These are phyloP conservation scores for Byssoonygena ceratinophila DNA, from an alignment of 2,329 filamentous ascomycete species.

Conservation along the genomic window DNA sequence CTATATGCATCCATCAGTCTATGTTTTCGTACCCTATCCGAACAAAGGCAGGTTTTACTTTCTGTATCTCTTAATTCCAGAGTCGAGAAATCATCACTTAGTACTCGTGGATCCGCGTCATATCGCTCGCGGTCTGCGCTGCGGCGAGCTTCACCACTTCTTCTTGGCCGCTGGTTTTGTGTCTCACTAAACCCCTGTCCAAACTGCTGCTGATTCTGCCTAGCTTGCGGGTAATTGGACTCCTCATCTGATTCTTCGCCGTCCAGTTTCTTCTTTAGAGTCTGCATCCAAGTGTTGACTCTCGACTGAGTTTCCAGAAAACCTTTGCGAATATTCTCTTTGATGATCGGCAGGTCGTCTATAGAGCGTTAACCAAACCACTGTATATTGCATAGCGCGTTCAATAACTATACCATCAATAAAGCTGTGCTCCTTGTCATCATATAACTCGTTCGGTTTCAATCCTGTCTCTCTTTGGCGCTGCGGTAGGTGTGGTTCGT, in stretches of 20 bases:
- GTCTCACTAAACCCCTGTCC: constrained; percentile 15
- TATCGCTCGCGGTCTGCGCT: constrained; percentile 87
- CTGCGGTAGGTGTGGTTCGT: constrained; percentile 28
- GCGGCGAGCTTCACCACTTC: constrained; percentile 55
- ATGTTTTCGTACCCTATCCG: neutral
- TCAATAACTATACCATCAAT: constrained; percentile 71
- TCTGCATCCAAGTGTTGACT: constrained; percentile 86
- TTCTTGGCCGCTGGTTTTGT: constrained; percentile 42
- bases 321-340: constrained; percentile 84
- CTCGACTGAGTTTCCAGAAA: constrained; percentile 89
- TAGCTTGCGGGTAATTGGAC: constrained; percentile 31
- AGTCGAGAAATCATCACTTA: constrained; percentile 75
- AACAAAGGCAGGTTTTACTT: constrained; percentile 29
- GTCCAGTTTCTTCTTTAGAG: constrained; percentile 84
- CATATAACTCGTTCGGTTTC: constrained; percentile 48
- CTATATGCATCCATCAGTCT: constrained; percentile 25
- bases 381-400: no score
- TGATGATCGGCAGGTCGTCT: constrained; percentile 89
- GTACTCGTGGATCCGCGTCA: constrained; percentile 82
- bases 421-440: constrained; percentile 74
- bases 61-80: constrained; percentile 54
- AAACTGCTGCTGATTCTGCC: constrained; percentile 21
- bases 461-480: constrained; percentile 44
- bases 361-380: no score
- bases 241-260: constrained; percentile 70